Evolutionary conservation across 2,329 filamentous ascomycete genomes (phyloP).

Genomic region (Trichoderma semiorbis): DNA sequence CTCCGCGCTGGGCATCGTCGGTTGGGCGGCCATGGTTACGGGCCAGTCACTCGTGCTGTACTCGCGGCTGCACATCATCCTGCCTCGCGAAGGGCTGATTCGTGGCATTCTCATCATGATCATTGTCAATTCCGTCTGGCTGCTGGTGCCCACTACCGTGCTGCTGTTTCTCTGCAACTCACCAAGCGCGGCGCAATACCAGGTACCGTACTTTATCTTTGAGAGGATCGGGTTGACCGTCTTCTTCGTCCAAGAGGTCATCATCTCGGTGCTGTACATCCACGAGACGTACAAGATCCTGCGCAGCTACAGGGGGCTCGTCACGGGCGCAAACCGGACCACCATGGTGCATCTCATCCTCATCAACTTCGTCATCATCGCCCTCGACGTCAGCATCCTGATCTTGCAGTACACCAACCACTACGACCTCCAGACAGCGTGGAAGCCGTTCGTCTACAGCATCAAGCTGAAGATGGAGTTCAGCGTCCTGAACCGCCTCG

Average conservation of each 20-base stretch:
- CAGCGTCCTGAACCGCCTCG: slow-evolving; percentile 31
- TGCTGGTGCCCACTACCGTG: slow-evolving; percentile 53
- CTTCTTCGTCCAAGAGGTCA: slow-evolving; percentile 51
- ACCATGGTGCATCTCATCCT: slow-evolving; percentile 35
- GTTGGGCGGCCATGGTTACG: slow-evolving; percentile 49
- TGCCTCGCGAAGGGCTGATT: slow-evolving; percentile 46
- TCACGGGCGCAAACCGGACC: slow-evolving; percentile 5
- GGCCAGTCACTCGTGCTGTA: slow-evolving; percentile 60
- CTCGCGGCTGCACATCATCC: slow-evolving; percentile 58
- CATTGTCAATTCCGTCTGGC: slow-evolving; percentile 48
- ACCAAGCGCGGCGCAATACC: slow-evolving; percentile 13
- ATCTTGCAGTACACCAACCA: slow-evolving; percentile 29
- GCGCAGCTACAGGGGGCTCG: slow-evolving; percentile 34
- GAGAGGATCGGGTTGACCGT: slow-evolving; percentile 53
- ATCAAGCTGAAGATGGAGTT: slow-evolving; percentile 36
- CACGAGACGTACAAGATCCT: slow-evolving; percentile 47
- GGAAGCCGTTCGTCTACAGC: slow-evolving; percentile 33
- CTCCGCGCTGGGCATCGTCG: slow-evolving; percentile 18
- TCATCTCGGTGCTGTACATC: slow-evolving; percentile 52
- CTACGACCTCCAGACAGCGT: slow-evolving; percentile 32
- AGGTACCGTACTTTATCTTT: slow-evolving; percentile 38
- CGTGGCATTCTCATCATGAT: slow-evolving; percentile 54
- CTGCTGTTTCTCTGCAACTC: slow-evolving; percentile 50
- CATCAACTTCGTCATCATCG: slow-evolving; percentile 40
- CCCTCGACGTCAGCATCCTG: slow-evolving; percentile 38